Conservation (phyloP, 169 alveolate species). For the Toxoplasma gondii region DNA sequence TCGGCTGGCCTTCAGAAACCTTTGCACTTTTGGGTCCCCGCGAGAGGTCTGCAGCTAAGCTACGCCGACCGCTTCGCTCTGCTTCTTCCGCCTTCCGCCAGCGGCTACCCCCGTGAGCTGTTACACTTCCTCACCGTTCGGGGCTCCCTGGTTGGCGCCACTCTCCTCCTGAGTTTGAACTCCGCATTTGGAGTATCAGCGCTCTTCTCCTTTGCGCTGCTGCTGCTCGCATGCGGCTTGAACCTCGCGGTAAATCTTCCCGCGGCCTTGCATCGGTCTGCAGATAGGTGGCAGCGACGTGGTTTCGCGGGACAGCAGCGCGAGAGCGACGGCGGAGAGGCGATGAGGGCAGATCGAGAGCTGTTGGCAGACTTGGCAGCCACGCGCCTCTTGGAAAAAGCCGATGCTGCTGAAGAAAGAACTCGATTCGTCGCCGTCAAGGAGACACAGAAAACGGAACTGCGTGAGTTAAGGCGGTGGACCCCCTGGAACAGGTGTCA, state of each 20-base stretch:
- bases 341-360: neutral
- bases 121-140: slow-evolving; percentile 13
- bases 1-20: neutral
- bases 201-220: neutral
- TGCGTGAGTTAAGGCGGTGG: neutral
- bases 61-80: slow-evolving; percentile 2
- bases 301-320: neutral
- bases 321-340: neutral
- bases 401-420: neutral
- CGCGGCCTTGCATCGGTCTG: neutral
- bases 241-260: neutral
- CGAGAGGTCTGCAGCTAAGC: neutral
- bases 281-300: neutral
- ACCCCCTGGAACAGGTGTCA: neutral
- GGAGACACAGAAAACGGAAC: neutral
- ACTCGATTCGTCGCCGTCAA: neutral
- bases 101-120: neutral
- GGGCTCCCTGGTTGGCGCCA: neutral
- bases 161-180: neutral
- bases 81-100: neutral
- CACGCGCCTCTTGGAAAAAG: neutral
- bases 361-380: neutral
- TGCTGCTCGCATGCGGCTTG: slow-evolving; percentile 10
- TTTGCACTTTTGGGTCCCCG: neutral
- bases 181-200: neutral